Percentiles rank a stretch among this genome's conserved stretches.
Conservation (phyloP, 2,329 filamentous ascomycete genomes). For the Niveomyces coronatus region DNA sequence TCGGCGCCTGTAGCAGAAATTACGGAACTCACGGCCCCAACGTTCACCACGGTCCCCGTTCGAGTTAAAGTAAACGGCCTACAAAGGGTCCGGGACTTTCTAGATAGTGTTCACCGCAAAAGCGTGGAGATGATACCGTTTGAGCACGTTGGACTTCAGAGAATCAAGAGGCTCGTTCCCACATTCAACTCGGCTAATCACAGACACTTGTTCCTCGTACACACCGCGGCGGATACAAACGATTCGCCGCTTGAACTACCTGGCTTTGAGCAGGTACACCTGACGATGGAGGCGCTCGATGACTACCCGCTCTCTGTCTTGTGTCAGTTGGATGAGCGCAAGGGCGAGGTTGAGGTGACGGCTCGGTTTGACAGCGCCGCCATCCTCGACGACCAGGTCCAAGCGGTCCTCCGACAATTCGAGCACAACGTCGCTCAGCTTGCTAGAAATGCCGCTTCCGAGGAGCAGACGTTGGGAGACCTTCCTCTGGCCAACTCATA, state of each 20-base stretch:
- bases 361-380: conserved; percentile 6
- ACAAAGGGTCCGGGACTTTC: conserved; percentile 7
- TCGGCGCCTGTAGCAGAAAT: conserved; percentile 6
- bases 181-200: conserved; percentile 1
- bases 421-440: conserved; percentile 5
- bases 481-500: conserved; percentile 4
- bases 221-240: conserved; percentile 3
- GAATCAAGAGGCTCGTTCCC: conserved; percentile 4
- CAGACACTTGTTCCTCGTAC: conserved; percentile 7
- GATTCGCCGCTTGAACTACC: conserved; percentile 3
- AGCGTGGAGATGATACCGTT: conserved; percentile 1
- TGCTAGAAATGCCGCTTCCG: not conserved
- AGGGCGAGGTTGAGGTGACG: not conserved
- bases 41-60: conserved; percentile 9
- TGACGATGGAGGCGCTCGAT: not conserved
- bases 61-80: conserved; percentile 1
- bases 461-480: conserved; percentile 2
- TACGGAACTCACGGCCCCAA: conserved; percentile 6
- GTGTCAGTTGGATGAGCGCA: conserved; percentile 1
- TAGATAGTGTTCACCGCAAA: conserved; percentile 4
- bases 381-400: conserved; percentile 2
- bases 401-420: conserved; percentile 4
- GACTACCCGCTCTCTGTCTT: conserved; percentile 7
- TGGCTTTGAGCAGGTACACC: conserved; percentile 6
- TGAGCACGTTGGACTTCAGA: not conserved